Evolutionary conservation across 2,329 filamentous ascomycete genomes (phyloP).

Genomic region (Pyrenophora teres): DNA sequence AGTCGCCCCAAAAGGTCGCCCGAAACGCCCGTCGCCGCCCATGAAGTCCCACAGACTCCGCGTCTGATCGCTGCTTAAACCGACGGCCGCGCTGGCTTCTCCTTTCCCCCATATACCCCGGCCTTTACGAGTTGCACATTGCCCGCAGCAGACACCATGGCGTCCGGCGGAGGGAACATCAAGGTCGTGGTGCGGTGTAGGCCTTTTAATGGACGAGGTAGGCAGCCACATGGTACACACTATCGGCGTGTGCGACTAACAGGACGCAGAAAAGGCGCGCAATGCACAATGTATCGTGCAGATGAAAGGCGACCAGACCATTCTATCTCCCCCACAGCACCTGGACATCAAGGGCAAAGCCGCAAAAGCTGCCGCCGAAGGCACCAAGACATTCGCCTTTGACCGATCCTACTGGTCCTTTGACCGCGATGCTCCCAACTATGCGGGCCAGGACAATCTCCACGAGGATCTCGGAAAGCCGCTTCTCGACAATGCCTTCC

Average conservation of each 20-base stretch:
- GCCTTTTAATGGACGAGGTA: conserved; percentile 95
- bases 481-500: conserved; percentile 94
- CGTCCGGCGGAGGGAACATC: conserved; percentile 88
- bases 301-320: conserved; percentile 92
- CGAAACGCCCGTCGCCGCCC: conserved; percentile 23
- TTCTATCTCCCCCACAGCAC: conserved; percentile 74
- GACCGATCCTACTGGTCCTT: conserved; percentile 99
- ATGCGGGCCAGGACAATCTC: conserved; percentile 86
- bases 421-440: conserved; percentile 76
- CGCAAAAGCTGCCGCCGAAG: conserved; percentile 65
- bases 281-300: conserved; percentile 95
- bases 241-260: conserved; percentile 16
- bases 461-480: conserved; percentile 88
- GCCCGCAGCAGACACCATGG: conserved; percentile 55
- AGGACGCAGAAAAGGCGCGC: conserved; percentile 77
- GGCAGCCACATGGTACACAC: not conserved
- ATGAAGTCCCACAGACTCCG: conserved; percentile 33
- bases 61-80: conserved; percentile 27
- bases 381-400: conserved; percentile 88
- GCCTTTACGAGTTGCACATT: not conserved
- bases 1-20: not conserved
- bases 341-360: conserved; percentile 64
- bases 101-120: conserved; percentile 17
- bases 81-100: conserved; percentile 21
- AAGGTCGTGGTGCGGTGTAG: conserved; percentile 98